Percentiles rank a stretch among this genome's conserved stretches.
Conservation (phyloP, 345 rosid genomes). For the Orychophragmus violaceus region DNA sequence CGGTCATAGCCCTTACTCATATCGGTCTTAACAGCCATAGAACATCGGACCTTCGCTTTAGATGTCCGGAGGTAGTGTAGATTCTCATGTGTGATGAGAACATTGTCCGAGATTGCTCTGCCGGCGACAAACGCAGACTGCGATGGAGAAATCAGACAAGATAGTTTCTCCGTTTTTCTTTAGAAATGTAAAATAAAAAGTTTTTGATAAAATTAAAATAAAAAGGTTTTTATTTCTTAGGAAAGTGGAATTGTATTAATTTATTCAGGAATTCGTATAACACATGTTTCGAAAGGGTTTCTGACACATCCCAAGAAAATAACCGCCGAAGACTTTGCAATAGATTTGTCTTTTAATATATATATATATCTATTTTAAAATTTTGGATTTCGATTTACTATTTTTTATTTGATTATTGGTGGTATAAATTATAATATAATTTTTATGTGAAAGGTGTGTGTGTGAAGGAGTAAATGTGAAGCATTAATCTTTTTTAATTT, state of each 20-base stretch:
- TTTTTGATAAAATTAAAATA: not conserved
- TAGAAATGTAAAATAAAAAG: no score
- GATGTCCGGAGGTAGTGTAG: no score
- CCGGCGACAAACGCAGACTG: no score
- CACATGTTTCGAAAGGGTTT: not conserved
- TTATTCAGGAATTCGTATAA: not conserved
- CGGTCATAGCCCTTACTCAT: no score
- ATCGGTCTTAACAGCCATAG: no score
- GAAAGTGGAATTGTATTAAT: not conserved
- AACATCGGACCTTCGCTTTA: no score
- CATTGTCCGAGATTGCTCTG: no score
- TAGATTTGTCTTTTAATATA: not conserved
- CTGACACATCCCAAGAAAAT: slow-evolving; percentile 19
- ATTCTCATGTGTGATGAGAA: no score
- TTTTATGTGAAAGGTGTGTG: not conserved
- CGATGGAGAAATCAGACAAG: no score
- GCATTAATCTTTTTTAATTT: no score
- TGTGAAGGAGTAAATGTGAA: slow-evolving; percentile 34
- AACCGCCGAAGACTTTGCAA: slow-evolving; percentile 2
- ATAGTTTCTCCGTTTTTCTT: not conserved
- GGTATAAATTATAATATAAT: not conserved
- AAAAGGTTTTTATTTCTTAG: not conserved
- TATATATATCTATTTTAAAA: not conserved
- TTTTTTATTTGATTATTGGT: not conserved
- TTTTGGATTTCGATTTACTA: not conserved